Conservation (phyloP, 148 eudicot species). For the Diospyros lotus region DNA sequence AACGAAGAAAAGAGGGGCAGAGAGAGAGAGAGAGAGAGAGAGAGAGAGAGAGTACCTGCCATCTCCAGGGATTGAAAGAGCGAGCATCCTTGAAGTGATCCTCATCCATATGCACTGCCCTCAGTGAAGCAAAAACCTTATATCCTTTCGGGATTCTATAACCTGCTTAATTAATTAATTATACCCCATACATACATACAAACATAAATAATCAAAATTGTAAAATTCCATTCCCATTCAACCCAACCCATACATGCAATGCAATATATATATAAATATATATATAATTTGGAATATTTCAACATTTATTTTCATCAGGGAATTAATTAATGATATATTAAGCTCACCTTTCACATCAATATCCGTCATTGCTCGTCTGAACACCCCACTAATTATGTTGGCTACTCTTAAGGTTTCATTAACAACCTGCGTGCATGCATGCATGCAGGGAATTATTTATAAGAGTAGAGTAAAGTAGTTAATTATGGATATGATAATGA, state of each 20-base stretch:
- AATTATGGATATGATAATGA: too few species aligned
- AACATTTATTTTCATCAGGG: too few species aligned
- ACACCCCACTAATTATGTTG: slow-evolving; percentile 92
- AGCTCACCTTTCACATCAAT: slow-evolving; percentile 60
- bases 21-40: neutral
- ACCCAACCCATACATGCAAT: too few species aligned
- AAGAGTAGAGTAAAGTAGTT: neutral
- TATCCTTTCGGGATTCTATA: slow-evolving; percentile 94
- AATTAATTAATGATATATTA: neutral
- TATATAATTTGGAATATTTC: too few species aligned
- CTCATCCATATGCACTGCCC: slow-evolving; percentile 83
- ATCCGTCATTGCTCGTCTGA: slow-evolving; percentile 75
- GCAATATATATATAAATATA: too few species aligned
- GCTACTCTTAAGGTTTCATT: slow-evolving; percentile 86
- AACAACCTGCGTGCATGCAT: slow-evolving; percentile 50
- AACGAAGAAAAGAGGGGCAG: neutral
- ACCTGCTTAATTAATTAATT: slow-evolving; percentile 26
- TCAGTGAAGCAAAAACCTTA: slow-evolving; percentile 84
- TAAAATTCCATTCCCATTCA: too few species aligned
- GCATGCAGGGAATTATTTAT: neutral
- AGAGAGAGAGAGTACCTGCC: slow-evolving; percentile 55
- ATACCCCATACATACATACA: too few species aligned
- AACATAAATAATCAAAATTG: too few species aligned
- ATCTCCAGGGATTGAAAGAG: slow-evolving; percentile 90
- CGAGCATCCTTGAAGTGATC: slow-evolving; percentile 84